Percentiles rank a stretch among this genome's conserved stretches.
Conservation (phyloP, 768 basidiomycete genomes). For the Trametopsis cervina region DNA sequence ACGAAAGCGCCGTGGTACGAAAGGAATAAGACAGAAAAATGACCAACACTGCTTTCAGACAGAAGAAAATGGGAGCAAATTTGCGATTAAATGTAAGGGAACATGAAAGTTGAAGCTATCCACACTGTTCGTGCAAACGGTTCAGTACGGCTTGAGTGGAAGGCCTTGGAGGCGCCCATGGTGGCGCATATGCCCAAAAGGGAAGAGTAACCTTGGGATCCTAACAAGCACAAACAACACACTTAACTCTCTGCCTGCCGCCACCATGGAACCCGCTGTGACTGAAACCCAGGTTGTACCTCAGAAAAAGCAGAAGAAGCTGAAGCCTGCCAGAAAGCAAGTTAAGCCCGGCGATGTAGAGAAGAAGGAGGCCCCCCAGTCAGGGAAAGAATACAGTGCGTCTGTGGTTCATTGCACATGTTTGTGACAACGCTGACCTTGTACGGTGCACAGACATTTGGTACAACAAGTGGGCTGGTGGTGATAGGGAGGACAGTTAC, state of each 20-base stretch:
- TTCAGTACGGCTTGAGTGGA: too few species aligned
- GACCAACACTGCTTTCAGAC: too few species aligned
- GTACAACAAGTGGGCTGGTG: constrained; percentile 99
- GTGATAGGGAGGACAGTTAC: constrained; percentile 93
- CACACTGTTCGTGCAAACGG: too few species aligned
- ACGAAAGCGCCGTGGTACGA: too few species aligned
- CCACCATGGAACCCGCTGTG: constrained; percentile 3
- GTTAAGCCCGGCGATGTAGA: constrained; percentile 88
- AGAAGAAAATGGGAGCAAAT: too few species aligned
- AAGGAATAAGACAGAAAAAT: too few species aligned
- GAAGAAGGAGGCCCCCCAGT: constrained; percentile 82
- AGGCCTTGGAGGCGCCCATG: too few species aligned
- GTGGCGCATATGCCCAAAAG: not conserved
- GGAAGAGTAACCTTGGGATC: constrained; percentile 3
- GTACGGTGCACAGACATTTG: constrained; percentile 64
- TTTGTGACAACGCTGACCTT: constrained; percentile 6
- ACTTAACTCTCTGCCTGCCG: not conserved
- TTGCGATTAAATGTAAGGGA: too few species aligned
- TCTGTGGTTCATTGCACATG: constrained; percentile 16
- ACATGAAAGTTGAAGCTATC: too few species aligned
- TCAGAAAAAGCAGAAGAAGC: constrained; percentile 46
- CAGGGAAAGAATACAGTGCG: constrained; percentile 95
- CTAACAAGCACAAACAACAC: constrained; percentile 12
- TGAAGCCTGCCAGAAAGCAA: constrained; percentile 90
- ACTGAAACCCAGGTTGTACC: constrained; percentile 17